phyloP scores from a whole-genome alignment of 139 green algal genomes.

The Chlamydomonas sp. region DNA sequence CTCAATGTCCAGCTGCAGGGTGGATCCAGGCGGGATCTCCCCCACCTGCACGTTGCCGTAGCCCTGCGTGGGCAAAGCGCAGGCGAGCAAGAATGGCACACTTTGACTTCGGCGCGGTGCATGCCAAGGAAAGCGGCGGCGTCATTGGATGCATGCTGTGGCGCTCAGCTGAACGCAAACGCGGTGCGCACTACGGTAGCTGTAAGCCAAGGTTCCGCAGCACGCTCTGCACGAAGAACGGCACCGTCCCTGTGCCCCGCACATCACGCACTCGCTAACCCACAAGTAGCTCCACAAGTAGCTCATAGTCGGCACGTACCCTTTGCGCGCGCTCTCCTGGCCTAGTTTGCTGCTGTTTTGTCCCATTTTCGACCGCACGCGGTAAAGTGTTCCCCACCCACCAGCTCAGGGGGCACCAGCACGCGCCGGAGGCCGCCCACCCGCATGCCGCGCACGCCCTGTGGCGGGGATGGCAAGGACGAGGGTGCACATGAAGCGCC shows the following conservation, averaged over 20 bases:
- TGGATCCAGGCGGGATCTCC: constrained; percentile 83
- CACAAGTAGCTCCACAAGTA: neutral
- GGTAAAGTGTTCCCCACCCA: constrained; percentile 16
- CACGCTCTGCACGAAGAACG: neutral
- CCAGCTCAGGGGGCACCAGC: constrained; percentile 83
- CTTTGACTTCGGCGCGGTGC: neutral
- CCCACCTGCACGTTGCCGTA: constrained; percentile 78
- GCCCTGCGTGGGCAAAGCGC: constrained; percentile 40
- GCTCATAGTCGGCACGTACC: neutral
- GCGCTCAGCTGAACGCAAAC: neutral
- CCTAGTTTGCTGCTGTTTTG: neutral
- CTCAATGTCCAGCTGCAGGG: constrained; percentile 78
- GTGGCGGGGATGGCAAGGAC: neutral
- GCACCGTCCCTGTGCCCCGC: neutral
- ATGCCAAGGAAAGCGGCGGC: neutral
- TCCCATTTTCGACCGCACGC: neutral
- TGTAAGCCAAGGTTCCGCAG: neutral
- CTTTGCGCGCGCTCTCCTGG: too few species aligned
- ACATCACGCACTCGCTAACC: neutral
- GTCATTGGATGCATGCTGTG: neutral
- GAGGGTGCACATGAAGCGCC: neutral
- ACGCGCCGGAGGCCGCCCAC: constrained; percentile 80
- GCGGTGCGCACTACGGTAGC: neutral
- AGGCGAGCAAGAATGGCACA: neutral
- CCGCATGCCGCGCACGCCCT: constrained; percentile 87